A percentile compares a stretch with the other conserved stretches of the same genome.
These are phyloP conservation scores for Jacaranda mimosifolia DNA, from an alignment of 257 asterid species.

Conservation along the genomic window DNA sequence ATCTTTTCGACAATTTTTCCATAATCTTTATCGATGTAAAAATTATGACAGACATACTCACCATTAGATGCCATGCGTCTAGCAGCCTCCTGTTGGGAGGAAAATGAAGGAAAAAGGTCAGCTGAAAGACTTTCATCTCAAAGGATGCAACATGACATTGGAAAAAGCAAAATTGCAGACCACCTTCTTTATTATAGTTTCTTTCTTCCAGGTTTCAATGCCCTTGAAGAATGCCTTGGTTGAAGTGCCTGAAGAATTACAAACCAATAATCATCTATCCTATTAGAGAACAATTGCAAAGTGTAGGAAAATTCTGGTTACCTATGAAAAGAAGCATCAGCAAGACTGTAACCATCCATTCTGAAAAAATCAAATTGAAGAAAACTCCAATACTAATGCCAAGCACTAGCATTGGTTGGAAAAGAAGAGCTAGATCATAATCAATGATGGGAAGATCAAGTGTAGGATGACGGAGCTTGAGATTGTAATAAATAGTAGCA, in stretches of 20 bases:
- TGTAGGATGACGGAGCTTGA: conserved; percentile 61
- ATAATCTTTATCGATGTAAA: not conserved
- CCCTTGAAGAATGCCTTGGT: conserved; percentile 66
- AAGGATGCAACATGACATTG: not conserved
- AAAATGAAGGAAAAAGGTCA: conserved; percentile 12
- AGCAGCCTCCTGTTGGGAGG: conserved; percentile 54
- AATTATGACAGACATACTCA: conserved; percentile 37
- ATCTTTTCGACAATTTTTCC: not conserved
- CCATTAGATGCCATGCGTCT: conserved; percentile 46
- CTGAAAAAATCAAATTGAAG: conserved; percentile 62
- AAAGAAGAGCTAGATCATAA: conserved; percentile 67
- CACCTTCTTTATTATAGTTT: conserved; percentile 58
- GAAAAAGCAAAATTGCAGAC: conserved; percentile 17
- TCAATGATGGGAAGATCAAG: conserved; percentile 66
- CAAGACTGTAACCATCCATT: conserved; percentile 69
- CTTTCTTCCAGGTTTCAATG: conserved; percentile 65
- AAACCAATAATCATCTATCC: conserved; percentile 15
- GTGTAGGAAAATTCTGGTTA: conserved; percentile 26
- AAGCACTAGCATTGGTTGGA: conserved; percentile 70
- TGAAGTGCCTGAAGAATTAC: conserved; percentile 52
- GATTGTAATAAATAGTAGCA: conserved; percentile 63
- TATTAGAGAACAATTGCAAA: not conserved
- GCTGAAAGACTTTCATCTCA: not conserved
- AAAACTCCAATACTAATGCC: conserved; percentile 68
- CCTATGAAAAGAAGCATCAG: conserved; percentile 64